Percentiles rank a stretch among this genome's conserved stretches.
phyloP scores from a whole-genome alignment of 2,329 filamentous ascomycete genomes.

The Aspergillus ochraceus region DNA sequence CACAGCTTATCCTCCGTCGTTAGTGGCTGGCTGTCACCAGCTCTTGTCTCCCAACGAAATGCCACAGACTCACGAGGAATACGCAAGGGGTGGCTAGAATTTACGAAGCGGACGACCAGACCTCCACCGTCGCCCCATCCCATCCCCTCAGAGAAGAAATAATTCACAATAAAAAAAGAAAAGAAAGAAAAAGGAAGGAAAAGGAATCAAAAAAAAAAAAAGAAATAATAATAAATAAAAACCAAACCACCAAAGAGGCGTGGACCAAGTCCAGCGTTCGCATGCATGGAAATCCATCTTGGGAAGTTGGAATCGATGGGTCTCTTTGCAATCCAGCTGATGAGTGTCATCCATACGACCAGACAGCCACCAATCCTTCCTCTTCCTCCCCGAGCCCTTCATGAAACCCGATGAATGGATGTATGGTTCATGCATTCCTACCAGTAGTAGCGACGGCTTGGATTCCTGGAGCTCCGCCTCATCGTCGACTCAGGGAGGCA shows the following conservation, averaged over 20 bases:
- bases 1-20: constrained; percentile 10
- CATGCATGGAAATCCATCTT: constrained; percentile 1
- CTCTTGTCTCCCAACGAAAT: constrained; percentile 2
- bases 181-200: neutral
- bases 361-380: constrained; percentile 1
- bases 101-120: constrained; percentile 1
- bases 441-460: constrained; percentile 1
- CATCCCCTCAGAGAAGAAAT: neutral
- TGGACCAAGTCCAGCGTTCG: neutral
- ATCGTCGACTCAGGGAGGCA: neutral
- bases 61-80: constrained; percentile 11
- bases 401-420: neutral
- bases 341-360: constrained; percentile 6
- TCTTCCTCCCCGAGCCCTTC: neutral
- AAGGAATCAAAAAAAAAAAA: neutral
- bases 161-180: neutral
- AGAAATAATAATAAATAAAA: neutral
- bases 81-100: constrained; percentile 12
- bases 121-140: neutral
- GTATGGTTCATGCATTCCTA: constrained; percentile 16
- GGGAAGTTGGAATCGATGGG: constrained; percentile 16
- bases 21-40: constrained; percentile 19
- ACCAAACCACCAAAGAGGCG: neutral
- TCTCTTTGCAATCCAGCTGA: constrained; percentile 17
- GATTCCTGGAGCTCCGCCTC: constrained; percentile 2